Evolutionary conservation across 2,329 filamentous ascomycete species (phyloP).

Genomic region (Penicillium sclerotigenum): DNA sequence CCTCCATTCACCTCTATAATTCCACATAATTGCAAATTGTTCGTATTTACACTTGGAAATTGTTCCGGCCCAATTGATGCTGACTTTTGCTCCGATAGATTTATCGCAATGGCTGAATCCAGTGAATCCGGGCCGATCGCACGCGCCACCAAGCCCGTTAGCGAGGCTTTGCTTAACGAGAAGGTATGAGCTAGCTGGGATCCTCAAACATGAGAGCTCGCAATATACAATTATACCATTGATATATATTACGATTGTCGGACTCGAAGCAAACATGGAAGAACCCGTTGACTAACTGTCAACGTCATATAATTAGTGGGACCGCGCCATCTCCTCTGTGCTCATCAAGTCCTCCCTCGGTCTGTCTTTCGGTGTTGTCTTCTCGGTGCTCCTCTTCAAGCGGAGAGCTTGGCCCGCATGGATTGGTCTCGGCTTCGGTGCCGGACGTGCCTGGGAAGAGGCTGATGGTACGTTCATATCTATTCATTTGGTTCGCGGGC

Average conservation of each 20-base stretch:
- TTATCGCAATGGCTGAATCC: conserved; percentile 55
- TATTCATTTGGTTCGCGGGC: neutral
- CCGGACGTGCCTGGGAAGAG: conserved; percentile 95
- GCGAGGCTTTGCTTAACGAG: conserved; percentile 96
- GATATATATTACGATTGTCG: neutral
- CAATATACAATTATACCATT: neutral
- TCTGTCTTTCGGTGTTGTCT: conserved; percentile 95
- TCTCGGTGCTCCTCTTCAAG: conserved; percentile 97
- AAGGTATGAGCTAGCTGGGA: conserved; percentile 63
- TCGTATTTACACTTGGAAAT: neutral
- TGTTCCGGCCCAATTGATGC: neutral
- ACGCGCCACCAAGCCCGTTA: conserved; percentile 74
- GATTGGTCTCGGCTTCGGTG: conserved; percentile 89
- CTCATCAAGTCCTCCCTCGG: conserved; percentile 95
- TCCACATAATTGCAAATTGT: conserved; percentile 16
- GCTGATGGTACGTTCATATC: conserved; percentile 69
- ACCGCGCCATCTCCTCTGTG: conserved; percentile 95
- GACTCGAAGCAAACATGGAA: neutral
- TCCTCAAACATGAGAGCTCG: neutral
- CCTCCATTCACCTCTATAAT: conserved; percentile 18
- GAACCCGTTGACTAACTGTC: conserved; percentile 17
- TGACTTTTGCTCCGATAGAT: conserved; percentile 21
- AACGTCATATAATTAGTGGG: conserved; percentile 65
- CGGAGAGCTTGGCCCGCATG: conserved; percentile 97
- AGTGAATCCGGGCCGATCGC: conserved; percentile 57